Evolutionary conservation across 75 land plant species (phyloP).

Genomic region (Ceratopteris richardii): DNA sequence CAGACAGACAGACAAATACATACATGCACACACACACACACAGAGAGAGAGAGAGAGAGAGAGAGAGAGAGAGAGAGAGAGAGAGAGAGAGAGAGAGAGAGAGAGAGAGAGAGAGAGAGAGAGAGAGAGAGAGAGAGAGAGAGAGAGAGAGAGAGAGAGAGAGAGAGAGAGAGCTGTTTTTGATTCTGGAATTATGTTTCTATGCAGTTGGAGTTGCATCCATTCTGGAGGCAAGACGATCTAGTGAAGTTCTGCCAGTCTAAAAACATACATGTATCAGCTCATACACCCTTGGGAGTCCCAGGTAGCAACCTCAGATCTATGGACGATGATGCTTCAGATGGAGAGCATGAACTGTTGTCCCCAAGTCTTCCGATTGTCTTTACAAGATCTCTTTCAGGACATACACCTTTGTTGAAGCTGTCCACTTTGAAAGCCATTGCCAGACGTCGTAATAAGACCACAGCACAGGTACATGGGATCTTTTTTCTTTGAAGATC

Average conservation of each 20-base stretch:
- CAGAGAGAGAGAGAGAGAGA: too few species aligned
- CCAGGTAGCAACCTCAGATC: constrained; percentile 29
- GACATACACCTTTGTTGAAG: constrained; percentile 63
- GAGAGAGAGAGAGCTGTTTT: too few species aligned
- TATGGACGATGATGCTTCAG: constrained; percentile 34
- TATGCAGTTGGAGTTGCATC: constrained; percentile 63
- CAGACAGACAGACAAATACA: too few species aligned
- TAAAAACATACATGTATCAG: constrained; percentile 73
- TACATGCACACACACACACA: too few species aligned
- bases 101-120: too few species aligned
- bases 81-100: too few species aligned
- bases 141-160: too few species aligned
- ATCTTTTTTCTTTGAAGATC: neutral
- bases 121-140: too few species aligned
- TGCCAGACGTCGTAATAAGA: constrained; percentile 43
- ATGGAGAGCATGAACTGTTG: constrained; percentile 51
- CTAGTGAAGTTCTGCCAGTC: constrained; percentile 65
- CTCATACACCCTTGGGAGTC: constrained; percentile 70
- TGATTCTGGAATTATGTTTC: neutral
- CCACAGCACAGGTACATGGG: constrained; percentile 61
- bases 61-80: too few species aligned
- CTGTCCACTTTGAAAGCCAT: constrained; percentile 49
- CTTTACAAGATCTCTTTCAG: constrained; percentile 58
- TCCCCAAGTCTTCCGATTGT: constrained; percentile 34
- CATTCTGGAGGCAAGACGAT: constrained; percentile 83